A percentile compares a stretch with the other conserved stretches of the same genome.
phyloP scores from a whole-genome alignment of 306 rosid genomes.

The Fragaria ananassa region DNA sequence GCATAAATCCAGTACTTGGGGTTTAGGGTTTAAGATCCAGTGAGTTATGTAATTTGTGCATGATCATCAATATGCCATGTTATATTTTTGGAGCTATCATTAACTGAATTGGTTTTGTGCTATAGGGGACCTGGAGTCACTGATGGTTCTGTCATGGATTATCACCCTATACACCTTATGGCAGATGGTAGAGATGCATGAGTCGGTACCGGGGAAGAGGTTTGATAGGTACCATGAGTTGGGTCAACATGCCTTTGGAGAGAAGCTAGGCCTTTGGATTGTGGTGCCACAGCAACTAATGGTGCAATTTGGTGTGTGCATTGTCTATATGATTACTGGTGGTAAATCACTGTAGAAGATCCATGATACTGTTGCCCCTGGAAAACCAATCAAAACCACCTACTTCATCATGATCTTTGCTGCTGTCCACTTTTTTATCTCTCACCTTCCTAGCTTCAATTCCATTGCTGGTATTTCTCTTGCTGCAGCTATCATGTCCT shows the following conservation, averaged over 20 bases:
- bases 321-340: slow-evolving; percentile 47
- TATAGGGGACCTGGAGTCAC: slow-evolving; percentile 41
- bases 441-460: slow-evolving; percentile 45
- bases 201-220: slow-evolving; percentile 36
- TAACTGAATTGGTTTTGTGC: not conserved
- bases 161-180: slow-evolving; percentile 43
- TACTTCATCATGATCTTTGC: slow-evolving; percentile 42
- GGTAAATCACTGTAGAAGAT: slow-evolving; percentile 38
- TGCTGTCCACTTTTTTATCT: slow-evolving; percentile 35
- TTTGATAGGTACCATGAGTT: slow-evolving; percentile 49
- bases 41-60: not conserved
- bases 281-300: slow-evolving; percentile 45
- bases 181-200: slow-evolving; percentile 50
- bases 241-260: slow-evolving; percentile 40
- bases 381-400: slow-evolving; percentile 37
- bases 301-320: slow-evolving; percentile 32
- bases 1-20: not conserved
- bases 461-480: slow-evolving; percentile 39
- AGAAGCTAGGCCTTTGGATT: slow-evolving; percentile 36
- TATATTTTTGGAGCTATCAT: not conserved
- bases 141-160: slow-evolving; percentile 37
- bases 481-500: slow-evolving; percentile 43
- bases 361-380: slow-evolving; percentile 23
- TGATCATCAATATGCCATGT: not conserved
- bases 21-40: not conserved